These are phyloP conservation scores for Chaetomium sp. DNA, from an alignment of 2,329 filamentous ascomycete genomes.

Conservation along the genomic window DNA sequence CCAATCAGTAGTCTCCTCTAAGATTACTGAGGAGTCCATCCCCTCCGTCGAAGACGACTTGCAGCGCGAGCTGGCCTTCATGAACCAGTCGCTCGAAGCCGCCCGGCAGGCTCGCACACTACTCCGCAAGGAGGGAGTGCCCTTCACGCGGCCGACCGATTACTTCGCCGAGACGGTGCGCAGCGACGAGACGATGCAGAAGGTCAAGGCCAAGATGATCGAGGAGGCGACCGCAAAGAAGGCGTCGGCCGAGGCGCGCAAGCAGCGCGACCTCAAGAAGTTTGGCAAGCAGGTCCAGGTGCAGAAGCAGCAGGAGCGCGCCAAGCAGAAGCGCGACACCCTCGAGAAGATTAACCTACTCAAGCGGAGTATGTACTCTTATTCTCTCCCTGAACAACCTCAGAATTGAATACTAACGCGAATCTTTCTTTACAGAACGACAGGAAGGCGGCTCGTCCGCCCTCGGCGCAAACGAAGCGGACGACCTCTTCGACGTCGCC, in stretches of 20 bases:
- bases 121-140: conserved; percentile 78
- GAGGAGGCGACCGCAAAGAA: conserved; percentile 93
- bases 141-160: conserved; percentile 86
- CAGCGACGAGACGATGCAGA: conserved; percentile 96
- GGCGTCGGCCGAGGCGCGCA: conserved; percentile 85
- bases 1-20: conserved; percentile 71
- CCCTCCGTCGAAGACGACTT: conserved; percentile 88
- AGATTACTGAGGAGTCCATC: conserved; percentile 67
- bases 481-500: conserved; percentile 90
- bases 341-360: conserved; percentile 93
- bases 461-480: conserved; percentile 72
- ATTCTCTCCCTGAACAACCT: conserved; percentile 6
- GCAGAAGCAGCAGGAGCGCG: conserved; percentile 90
- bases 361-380: conserved; percentile 79
- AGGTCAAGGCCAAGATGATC: conserved; percentile 89
- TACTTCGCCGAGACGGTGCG: conserved; percentile 99
- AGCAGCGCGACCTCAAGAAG: conserved; percentile 94
- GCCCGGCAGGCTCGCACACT: conserved; percentile 71
- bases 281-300: conserved; percentile 98
- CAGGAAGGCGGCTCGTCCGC: conserved; percentile 59
- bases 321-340: conserved; percentile 88
- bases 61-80: conserved; percentile 88
- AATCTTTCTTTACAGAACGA: conserved; percentile 59
- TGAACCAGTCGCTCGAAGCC: conserved; percentile 82
- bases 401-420: conserved; percentile 31